Base-by-base conservation (phyloP, 345 rosid genomes). In the Acer yangbiense region DNA sequence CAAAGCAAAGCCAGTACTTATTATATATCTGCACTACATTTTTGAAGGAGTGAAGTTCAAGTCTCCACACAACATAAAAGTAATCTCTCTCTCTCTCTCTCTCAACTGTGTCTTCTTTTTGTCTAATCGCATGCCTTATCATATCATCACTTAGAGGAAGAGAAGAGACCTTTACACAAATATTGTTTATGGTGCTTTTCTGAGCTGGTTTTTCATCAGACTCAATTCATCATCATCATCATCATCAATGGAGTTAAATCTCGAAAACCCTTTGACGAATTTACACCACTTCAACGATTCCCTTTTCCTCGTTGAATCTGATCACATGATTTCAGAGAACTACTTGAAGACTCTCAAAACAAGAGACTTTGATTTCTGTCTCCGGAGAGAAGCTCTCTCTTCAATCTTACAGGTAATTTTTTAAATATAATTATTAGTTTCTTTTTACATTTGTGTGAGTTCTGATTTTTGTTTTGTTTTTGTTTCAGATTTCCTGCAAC, bases 161-260 rank as follows among this genome's bases (percentile, higher is more conserved):
- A 43, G 27, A 11, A 57, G 50, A 65, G 72, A 32, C 71, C 71
- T 60, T 68, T 35, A 23, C 58, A 41, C 72, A 4, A 72, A 74
- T 43, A 35, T 35, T 35, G 43, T 43, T 18, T 32, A 60, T n/a
- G 43, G 39, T 13, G 7, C 79, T 76, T 76, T 55, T 25, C 74
- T 63, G 43, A 61, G 57, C 65, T 62, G 27, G 16, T 25, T 60
- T 57, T 43, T n/a, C 7, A 48, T 46, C 27, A 64, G 9, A 41
- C 43, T 68, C 11, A 3, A 17, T 4, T 50, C 27, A 9, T 62
- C 39, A 35, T 32, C 35, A 32, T 32, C 35, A 32, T 32, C 35
- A 32, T 4, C 39, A 35, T 35, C 81, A 54, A 94, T 92, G 98
- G 97, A 88, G 78, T 89, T 88, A 79, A 87, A 88, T 79, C 97